Conservation (phyloP, 768 basidiomycete genomes). For the Cystobasidium tubakii region DNA sequence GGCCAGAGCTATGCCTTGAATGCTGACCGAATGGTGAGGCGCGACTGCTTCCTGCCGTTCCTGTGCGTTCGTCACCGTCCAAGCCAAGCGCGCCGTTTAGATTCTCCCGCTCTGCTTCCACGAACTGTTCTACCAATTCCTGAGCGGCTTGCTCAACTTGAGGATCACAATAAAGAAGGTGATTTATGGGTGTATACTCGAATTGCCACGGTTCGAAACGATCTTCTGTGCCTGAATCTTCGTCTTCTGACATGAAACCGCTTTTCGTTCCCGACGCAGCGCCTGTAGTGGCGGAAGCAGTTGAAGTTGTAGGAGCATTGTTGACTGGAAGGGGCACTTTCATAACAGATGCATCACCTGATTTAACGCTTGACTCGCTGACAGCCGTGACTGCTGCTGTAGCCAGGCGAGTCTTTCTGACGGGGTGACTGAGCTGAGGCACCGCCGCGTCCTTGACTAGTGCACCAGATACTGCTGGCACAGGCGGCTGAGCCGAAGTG, state of each 20-base stretch:
- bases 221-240: slow-evolving; percentile 38
- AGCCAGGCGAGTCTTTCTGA: slow-evolving; percentile 6
- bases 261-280: neutral
- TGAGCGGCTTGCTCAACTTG: neutral
- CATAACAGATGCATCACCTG: neutral
- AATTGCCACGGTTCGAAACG: slow-evolving; percentile 44
- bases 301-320: neutral
- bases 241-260: slow-evolving; percentile 1
- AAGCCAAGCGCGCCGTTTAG: neutral
- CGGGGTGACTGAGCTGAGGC: neutral
- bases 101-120: slow-evolving; percentile 22
- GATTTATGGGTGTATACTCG: slow-evolving; percentile 43
- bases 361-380: neutral
- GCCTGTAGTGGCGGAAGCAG: neutral
- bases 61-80: neutral
- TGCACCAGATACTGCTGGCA: neutral
- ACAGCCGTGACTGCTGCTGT: neutral
- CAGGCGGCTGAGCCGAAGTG: neutral
- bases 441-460: neutral
- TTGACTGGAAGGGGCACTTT: neutral
- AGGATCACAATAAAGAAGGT: slow-evolving; percentile 22
- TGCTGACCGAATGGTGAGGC: neutral
- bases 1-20: neutral
- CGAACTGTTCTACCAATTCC: neutral
- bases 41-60: neutral